Base-by-base conservation (phyloP, 495 filamentous ascomycete species). In the Aspergillus olivimuriae region DNA sequence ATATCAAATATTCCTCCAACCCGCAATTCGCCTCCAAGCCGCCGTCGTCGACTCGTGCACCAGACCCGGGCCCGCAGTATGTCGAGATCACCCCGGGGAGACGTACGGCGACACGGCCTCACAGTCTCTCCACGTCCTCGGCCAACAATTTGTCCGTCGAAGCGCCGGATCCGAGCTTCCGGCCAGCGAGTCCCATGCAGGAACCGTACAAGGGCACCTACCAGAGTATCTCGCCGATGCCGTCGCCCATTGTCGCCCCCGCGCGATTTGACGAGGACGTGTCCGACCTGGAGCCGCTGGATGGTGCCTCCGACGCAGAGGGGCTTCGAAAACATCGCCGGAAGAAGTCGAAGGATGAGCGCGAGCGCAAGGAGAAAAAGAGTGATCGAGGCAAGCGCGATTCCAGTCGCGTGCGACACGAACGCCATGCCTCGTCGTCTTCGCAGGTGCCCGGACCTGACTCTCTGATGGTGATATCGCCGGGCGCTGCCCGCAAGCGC, bases 131-230 rank as follows among this genome's bases (percentile, higher is more conserved):
- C 19, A 52, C 69, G 8, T 70, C 72, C 2, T 70, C 69, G 0
- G 58, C 53, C 26, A 63, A 61, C 49, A 71, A 60, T 33, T 56
- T 68, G 1, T 43, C 57, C 1, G 66, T 65, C 16, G 55, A 38
- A 9, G 55, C 54, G 3, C 44, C 52, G 11, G 51, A 59, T 38
- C 44, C 51, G 6, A 69, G 65, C 34, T 61, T 62, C 31, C 76
- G 84, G 8, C 86, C 87, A 2, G 77, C 82, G 7, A 92, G 86
- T 44, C 92, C 92, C 0, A 71, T 96, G 14, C 75, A 95, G 10
- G 92, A 96, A 63, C 84, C 92, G 1, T 98, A 98, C 65, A 82
- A 82, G 45, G 92, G 92, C 5, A 95, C 89, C 1, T 98, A 94
- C 57, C 92, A 98, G 62, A 86, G 85, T 39, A 87, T 96, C 52